A percentile compares a stretch with the other conserved stretches of the same genome.
These are phyloP conservation scores for Omphalotus guepiniiformis DNA, from an alignment of 768 basidiomycete species.

Conservation along the genomic window DNA sequence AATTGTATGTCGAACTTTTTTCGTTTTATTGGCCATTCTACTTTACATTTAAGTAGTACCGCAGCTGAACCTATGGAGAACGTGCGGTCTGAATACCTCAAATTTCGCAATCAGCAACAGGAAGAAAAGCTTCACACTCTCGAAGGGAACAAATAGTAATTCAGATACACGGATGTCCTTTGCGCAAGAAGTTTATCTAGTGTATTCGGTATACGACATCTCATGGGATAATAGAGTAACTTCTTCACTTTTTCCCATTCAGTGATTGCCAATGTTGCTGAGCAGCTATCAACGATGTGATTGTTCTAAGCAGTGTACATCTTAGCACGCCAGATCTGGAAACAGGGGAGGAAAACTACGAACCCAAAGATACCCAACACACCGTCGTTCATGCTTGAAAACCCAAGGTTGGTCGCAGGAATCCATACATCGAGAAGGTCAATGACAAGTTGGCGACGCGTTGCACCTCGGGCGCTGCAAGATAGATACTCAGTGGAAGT, in stretches of 20 bases:
- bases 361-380: slow-evolving; percentile 83
- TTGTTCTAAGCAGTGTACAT: slow-evolving; percentile 51
- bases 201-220: not conserved
- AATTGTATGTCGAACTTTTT: slow-evolving; percentile 62
- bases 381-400: slow-evolving; percentile 80
- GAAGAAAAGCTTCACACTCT: not conserved
- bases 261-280: slow-evolving; percentile 63
- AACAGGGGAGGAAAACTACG: slow-evolving; percentile 22
- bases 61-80: slow-evolving; percentile 70
- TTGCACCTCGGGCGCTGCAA: slow-evolving; percentile 55
- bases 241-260: slow-evolving; percentile 33
- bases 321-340: not conserved
- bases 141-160: not conserved
- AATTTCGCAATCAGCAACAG: slow-evolving; percentile 45
- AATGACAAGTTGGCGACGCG: slow-evolving; percentile 76
- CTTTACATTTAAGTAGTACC: slow-evolving; percentile 41
- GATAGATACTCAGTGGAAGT: slow-evolving; percentile 11
- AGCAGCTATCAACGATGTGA: slow-evolving; percentile 68
- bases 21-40: not conserved
- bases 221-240: not conserved
- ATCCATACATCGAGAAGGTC: slow-evolving; percentile 88
- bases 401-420: slow-evolving; percentile 77
- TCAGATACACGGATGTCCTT: too few relatives aligned
- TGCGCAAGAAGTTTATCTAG: too few relatives aligned
- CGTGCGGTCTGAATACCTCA: slow-evolving; percentile 70